Conservation (phyloP, 352 stramenopile genomes). For the Phytopythium vexans region DNA sequence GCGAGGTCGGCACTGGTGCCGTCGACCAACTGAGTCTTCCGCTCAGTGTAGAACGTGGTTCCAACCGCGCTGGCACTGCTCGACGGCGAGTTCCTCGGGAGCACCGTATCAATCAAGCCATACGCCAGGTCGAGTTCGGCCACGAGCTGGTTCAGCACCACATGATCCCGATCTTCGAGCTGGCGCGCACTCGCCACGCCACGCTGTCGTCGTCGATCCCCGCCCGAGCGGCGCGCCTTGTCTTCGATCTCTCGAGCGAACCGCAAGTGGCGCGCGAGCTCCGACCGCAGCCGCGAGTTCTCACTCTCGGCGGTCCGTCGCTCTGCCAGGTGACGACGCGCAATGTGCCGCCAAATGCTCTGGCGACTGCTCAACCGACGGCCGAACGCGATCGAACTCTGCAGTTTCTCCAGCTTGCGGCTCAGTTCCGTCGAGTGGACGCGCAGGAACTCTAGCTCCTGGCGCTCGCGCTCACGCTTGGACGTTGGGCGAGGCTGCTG, state of each 20-base stretch:
- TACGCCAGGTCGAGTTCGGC: constrained; percentile 22
- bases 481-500: not conserved
- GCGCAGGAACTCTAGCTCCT: constrained; percentile 23
- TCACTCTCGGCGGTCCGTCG: constrained; percentile 16
- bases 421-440: constrained; percentile 17
- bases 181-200: not conserved
- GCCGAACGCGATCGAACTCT: constrained; percentile 1
- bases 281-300: constrained; percentile 15
- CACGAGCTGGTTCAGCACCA: constrained; percentile 23
- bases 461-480: constrained; percentile 24
- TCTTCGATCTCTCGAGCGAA: not conserved
- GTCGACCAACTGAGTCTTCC: constrained; percentile 11
- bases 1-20: not conserved
- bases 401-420: constrained; percentile 11
- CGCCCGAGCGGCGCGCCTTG: not conserved
- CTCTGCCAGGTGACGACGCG: constrained; percentile 13
- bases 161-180: constrained; percentile 16
- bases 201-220: not conserved
- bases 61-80: constrained; percentile 6
- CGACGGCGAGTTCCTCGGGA: constrained; percentile 7
- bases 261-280: constrained; percentile 10
- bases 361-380: not conserved
- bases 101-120: constrained; percentile 11
- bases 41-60: constrained; percentile 8
- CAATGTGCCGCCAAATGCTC: constrained; percentile 24